Percentiles rank a stretch among this genome's conserved stretches.
Evolutionary conservation across 208 protist genomes (phyloP).

Genomic region (Trypanosoma lewisi): DNA sequence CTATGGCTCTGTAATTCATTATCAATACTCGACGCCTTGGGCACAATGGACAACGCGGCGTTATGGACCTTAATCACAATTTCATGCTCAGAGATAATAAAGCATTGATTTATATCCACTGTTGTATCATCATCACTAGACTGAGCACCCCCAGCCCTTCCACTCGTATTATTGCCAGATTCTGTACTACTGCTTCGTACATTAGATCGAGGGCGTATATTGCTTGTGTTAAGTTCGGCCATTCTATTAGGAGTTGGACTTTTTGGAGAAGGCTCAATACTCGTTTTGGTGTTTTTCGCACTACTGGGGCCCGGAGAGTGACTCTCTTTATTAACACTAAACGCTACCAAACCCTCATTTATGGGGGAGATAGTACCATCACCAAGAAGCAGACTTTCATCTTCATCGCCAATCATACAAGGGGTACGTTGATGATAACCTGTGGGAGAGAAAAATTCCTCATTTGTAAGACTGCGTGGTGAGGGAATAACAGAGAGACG

Average conservation of each 20-base stretch:
- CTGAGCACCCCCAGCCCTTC: not conserved
- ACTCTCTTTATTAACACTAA: not conserved
- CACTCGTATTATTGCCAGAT: not conserved
- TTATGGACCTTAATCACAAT: slow-evolving; percentile 30
- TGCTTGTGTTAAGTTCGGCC: not conserved
- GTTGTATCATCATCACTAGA: not conserved
- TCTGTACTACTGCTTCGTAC: not conserved
- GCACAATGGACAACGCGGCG: not conserved
- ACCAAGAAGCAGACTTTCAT: slow-evolving; percentile 27
- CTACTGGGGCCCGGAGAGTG: not conserved
- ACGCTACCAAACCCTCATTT: not conserved
- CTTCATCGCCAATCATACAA: slow-evolving; percentile 69
- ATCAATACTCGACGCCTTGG: not conserved
- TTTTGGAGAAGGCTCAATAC: not conserved
- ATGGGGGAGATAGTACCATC: slow-evolving; percentile 1
- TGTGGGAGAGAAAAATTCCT: slow-evolving; percentile 43
- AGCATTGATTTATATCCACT: not conserved
- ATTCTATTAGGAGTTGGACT: not conserved
- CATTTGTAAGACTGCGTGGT: slow-evolving; percentile 14
- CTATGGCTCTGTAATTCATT: not conserved
- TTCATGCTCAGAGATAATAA: slow-evolving; percentile 13
- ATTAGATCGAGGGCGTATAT: not conserved
- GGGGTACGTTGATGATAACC: slow-evolving; percentile 80
- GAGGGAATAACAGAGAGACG: not conserved
- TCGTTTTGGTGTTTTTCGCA: not conserved